Evolutionary conservation across 2,329 filamentous ascomycete species (phyloP), one percentile per base, ranked within the genome.

Genomic region (Pseudogymnoascus verrucosus): DNA sequence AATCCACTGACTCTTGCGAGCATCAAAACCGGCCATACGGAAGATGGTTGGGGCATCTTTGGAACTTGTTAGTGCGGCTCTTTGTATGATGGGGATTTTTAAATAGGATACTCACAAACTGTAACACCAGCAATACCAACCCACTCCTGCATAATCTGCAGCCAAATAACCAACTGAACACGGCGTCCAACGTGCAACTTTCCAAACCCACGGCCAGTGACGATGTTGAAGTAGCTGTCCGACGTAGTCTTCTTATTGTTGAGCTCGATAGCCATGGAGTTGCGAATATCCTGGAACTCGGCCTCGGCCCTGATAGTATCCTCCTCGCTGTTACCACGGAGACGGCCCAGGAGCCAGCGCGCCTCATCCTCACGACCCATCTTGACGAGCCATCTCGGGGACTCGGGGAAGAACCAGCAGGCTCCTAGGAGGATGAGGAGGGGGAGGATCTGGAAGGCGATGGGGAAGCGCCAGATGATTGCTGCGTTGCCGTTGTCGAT

Each of bases 131-230:
- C 86, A 65, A 90, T 89, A 0, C 87, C 86, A 61, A 86, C 81
- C 85, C 86, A 89, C 68, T 88, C 84, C 69, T 89, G 86, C 70
- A 89, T 82, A 51, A 89, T 87, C 74, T 89, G 86, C 7, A 90
- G 78, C 86, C 87, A 90, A 37, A 90, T 79, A 2, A 88, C 86
- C 1, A 90, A 79, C 69, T 89, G 86, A 0, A 89, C 86, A 5
- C 88, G 83, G 1, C 88, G 80, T 0, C 82, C 88, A 0, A 84
- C 87, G 67, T 90, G 87, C 7, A 90, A 73, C 61, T 88, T 84
- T 0, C 81, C 36, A 1, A 79, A 57, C 4, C 44, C 44, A 28
- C 44, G 44, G 1, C 60, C 60, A 5, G 60, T 62, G 8, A 47
- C 3, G 1, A 62, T 62, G 60, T 62, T 40, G 14, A 62, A 62